Evolutionary conservation across 371 early-diverging fungal genomes (phyloP).

Genomic region (Nosema granulosis): DNA sequence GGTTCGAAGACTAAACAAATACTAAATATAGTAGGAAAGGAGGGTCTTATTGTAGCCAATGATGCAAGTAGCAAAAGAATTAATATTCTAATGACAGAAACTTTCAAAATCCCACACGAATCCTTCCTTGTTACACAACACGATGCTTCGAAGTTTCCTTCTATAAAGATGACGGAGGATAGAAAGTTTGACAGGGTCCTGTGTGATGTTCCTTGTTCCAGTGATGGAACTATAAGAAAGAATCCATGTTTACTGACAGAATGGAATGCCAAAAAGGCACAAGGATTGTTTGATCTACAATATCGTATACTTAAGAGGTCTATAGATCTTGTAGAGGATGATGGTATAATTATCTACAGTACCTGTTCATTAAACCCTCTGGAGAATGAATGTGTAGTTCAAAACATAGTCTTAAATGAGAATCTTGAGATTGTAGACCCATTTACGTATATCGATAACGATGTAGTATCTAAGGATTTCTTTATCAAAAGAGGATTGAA

Average conservation of each 20-base stretch:
- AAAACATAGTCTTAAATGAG: slow-evolving; percentile 37
- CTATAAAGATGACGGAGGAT: slow-evolving; percentile 66
- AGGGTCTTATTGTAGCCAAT: slow-evolving; percentile 90
- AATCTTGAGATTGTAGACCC: slow-evolving; percentile 52
- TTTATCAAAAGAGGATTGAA: slow-evolving; percentile 72
- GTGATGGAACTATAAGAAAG: slow-evolving; percentile 96
- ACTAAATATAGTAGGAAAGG: slow-evolving; percentile 70
- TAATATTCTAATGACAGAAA: slow-evolving; percentile 86
- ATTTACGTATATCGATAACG: not conserved
- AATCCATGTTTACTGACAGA: slow-evolving; percentile 79
- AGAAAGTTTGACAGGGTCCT: slow-evolving; percentile 80
- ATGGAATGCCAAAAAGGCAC: slow-evolving; percentile 74
- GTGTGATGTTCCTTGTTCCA: slow-evolving; percentile 88
- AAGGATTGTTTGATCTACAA: slow-evolving; percentile 78
- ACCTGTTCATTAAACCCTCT: slow-evolving; percentile 95
- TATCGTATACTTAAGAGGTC: slow-evolving; percentile 79
- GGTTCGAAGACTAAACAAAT: slow-evolving; percentile 73
- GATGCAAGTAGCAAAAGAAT: slow-evolving; percentile 83
- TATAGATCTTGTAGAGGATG: slow-evolving; percentile 77
- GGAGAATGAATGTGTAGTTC: slow-evolving; percentile 67
- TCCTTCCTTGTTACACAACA: slow-evolving; percentile 87
- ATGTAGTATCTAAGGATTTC: slow-evolving; percentile 65
- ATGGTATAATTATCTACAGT: slow-evolving; percentile 91
- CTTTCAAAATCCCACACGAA: slow-evolving; percentile 80
- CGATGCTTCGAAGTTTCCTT: slow-evolving; percentile 84